These are phyloP conservation scores for Verticillium isaacii DNA, from an alignment of 2,329 filamentous ascomycete species.

Conservation along the genomic window DNA sequence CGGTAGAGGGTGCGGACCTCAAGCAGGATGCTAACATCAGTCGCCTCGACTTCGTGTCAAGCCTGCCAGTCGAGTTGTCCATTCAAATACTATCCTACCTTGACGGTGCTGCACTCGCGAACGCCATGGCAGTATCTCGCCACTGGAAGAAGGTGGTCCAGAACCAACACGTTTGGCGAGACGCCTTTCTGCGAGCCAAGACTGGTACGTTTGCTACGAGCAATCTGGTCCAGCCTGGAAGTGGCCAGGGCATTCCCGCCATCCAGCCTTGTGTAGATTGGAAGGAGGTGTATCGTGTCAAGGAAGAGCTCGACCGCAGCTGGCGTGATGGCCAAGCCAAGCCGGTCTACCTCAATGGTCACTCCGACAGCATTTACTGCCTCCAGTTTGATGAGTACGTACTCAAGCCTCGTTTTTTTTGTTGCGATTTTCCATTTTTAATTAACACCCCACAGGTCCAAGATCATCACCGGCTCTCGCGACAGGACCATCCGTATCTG, in stretches of 20 bases:
- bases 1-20: constrained; percentile 8
- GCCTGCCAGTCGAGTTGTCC: constrained; percentile 53
- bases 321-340: constrained; percentile 78
- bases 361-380: constrained; percentile 95
- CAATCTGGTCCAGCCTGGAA: constrained; percentile 44
- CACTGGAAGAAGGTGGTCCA: constrained; percentile 41
- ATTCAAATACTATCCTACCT: constrained; percentile 54
- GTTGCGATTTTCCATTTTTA: neutral
- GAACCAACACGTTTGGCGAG: constrained; percentile 59
- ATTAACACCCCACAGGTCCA: constrained; percentile 57
- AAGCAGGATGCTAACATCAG: constrained; percentile 37
- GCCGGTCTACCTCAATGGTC: constrained; percentile 85
- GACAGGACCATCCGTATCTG: constrained; percentile 95
- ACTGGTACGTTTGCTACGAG: constrained; percentile 56
- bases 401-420: too few relatives aligned
- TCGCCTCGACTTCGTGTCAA: constrained; percentile 53
- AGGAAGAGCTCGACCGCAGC: constrained; percentile 67
- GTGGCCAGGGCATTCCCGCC: constrained; percentile 52
- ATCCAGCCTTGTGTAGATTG: constrained; percentile 66
- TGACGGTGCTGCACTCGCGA: constrained; percentile 46
- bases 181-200: constrained; percentile 59
- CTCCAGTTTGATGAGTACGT: constrained; percentile 93
- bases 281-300: constrained; percentile 78
- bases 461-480: constrained; percentile 94
- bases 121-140: constrained; percentile 44